phyloP scores from a whole-genome alignment of 78 protist genomes.

The Monosiga brevicollis region DNA sequence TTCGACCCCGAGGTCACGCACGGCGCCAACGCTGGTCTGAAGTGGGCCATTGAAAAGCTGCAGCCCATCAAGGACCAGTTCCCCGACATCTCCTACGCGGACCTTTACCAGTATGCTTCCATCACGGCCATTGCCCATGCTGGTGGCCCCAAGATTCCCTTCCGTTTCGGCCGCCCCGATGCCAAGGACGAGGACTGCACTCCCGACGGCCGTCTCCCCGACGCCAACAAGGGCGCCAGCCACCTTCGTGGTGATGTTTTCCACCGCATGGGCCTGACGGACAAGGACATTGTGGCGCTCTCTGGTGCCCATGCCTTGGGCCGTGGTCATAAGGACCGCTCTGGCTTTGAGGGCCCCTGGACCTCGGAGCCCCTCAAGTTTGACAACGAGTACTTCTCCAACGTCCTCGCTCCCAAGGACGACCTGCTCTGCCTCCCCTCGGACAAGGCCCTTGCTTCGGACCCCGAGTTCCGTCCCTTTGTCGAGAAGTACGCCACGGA shows the following conservation, averaged over 20 bases:
- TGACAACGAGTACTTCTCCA: background rate
- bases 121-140: slow-evolving; percentile 27
- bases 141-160: slow-evolving; percentile 54
- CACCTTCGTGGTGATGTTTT: slow-evolving; percentile 42
- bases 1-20: slow-evolving; percentile 34
- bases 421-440: background rate
- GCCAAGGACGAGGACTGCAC: background rate
- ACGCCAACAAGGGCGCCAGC: slow-evolving; percentile 1
- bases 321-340: slow-evolving; percentile 24
- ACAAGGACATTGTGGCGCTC: slow-evolving; percentile 55
- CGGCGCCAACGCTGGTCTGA: slow-evolving; percentile 48
- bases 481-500: background rate
- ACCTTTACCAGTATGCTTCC: slow-evolving; percentile 45
- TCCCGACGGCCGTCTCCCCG: slow-evolving; percentile 36
- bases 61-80: slow-evolving; percentile 14
- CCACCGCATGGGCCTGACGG: slow-evolving; percentile 48
- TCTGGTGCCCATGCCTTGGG: slow-evolving; percentile 63
- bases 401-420: background rate
- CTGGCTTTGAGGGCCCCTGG: slow-evolving; percentile 60
- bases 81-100: slow-evolving; percentile 46
- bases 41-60: slow-evolving; percentile 12
- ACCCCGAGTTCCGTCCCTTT: background rate
- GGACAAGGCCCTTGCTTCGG: background rate
- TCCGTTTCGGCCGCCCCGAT: slow-evolving; percentile 42
- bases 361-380: slow-evolving; percentile 21